Base-by-base conservation (phyloP, 306 rosid genomes). In the Sphenostylis stenocarpa region DNA sequence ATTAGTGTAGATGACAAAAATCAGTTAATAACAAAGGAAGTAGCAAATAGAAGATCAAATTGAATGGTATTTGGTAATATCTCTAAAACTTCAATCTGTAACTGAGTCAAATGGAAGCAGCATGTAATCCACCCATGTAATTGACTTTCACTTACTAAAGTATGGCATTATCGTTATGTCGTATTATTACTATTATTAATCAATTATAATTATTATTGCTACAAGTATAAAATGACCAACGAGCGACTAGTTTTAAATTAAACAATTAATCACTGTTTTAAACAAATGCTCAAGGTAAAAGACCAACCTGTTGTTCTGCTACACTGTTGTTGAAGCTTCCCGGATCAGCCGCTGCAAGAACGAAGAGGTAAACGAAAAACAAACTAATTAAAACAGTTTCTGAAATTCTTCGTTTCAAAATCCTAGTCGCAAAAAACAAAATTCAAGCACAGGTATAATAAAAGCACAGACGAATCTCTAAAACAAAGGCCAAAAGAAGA, bases 321-420 rank as follows among this genome's bases (percentile, higher is more conserved):
- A 96, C 98, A 77, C 98, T 96, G 91, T 96, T 92, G 86, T 92
- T 96, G 77, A 96, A 96, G 71, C 99, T 76, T 76, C 98, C 97
- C 14, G 96, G 85, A 85, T 96, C 99, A 60, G 89, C 74, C 45
- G 77, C 98, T 92, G 88, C 85, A 34, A 68, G 68, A 34, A 70
- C 33, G 28, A 83, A 75, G 14, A 34, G 29, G 12, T 16, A 84
- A 33, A 66, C 63, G 31, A 55, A 68, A 43, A 23, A 69, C 26
- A 53, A 74, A 3, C 49, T 7, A 75, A 84, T 77, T 63, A 52
- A 60, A 65, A 13, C 1, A 67, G 21, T 1, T 66, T 76, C 39
- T 6, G 8, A 57, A 70, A 71, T 43, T 47, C 71, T 58, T 36
- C 72, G 68, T 70, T 51, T 65, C 17, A 4, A 29, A n/a, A 72